Conservation (phyloP, 2,329 filamentous ascomycete species). For the Ophiostoma tasmaniense region DNA sequence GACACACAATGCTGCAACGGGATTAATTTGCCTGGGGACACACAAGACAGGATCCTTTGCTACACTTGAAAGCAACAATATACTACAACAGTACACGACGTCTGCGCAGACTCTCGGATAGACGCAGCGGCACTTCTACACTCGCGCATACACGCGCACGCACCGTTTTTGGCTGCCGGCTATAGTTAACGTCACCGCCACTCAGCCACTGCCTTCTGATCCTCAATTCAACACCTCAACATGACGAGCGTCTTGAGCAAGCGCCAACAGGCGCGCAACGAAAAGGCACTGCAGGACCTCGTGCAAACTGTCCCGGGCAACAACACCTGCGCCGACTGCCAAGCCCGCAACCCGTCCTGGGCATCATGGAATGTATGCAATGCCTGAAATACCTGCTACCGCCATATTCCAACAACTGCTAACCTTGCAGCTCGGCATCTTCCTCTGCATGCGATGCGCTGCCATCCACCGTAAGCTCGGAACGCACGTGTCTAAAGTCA, state of each 20-base stretch:
- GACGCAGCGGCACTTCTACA: background rate
- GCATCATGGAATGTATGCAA: slow-evolving; percentile 77
- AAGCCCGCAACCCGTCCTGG: slow-evolving; percentile 87
- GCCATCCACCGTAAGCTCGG: slow-evolving; percentile 92
- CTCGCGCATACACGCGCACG: background rate
- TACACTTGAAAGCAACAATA: background rate
- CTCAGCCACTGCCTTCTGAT: background rate
- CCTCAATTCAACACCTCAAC: background rate
- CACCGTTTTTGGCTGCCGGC: background rate
- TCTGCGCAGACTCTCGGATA: background rate
- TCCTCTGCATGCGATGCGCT: slow-evolving; percentile 96
- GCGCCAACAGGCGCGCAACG: slow-evolving; percentile 95
- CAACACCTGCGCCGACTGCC: slow-evolving; percentile 88
- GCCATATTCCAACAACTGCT: background rate
- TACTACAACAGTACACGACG: background rate
- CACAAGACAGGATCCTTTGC: background rate
- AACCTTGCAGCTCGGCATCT: slow-evolving; percentile 67
- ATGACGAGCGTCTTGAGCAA: slow-evolving; percentile 71
- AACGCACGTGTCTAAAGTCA: slow-evolving; percentile 97
- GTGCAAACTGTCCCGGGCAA: slow-evolving; percentile 78
- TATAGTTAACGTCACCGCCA: background rate
- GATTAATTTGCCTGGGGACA: background rate
- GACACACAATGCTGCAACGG: background rate
- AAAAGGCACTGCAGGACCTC: slow-evolving; percentile 82
- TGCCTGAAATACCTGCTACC: background rate